Evolutionary conservation across 805 yeast genomes (phyloP).

Genomic region (Candida jianshihensis): DNA sequence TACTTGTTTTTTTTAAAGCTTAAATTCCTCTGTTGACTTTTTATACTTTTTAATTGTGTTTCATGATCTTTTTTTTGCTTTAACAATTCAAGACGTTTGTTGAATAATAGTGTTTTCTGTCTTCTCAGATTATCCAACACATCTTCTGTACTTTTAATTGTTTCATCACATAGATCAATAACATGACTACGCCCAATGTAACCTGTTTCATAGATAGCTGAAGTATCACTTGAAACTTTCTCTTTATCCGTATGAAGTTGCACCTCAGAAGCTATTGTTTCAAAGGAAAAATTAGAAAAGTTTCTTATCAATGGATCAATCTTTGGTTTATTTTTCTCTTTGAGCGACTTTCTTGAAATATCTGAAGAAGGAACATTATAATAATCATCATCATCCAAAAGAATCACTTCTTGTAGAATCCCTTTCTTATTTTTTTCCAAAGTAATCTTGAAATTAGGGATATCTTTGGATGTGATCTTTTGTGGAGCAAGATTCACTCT

Average conservation of each 20-base stretch:
- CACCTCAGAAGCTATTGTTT: constrained; percentile 19
- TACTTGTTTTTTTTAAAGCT: constrained; percentile 4
- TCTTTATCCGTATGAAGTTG: constrained; percentile 10
- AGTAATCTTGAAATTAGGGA: constrained; percentile 10
- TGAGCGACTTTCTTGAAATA: background rate
- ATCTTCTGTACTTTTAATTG: constrained; percentile 15
- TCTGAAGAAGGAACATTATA: no score
- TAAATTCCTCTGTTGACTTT: constrained; percentile 9
- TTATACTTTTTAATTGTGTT: constrained; percentile 7
- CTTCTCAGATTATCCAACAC: constrained; percentile 20
- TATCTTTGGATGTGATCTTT: no score
- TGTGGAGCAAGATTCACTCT: no score
- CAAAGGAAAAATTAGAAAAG: constrained; percentile 18
- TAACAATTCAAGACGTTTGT: constrained; percentile 8
- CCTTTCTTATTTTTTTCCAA: constrained; percentile 15
- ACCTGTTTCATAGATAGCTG: constrained; percentile 10
- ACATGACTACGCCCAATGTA: constrained; percentile 14
- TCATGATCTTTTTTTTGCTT: constrained; percentile 9
- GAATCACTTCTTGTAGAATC: constrained; percentile 15
- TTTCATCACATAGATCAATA: constrained; percentile 19
- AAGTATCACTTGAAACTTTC: background rate
- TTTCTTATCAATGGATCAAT: constrained; percentile 4
- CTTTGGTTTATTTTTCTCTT: background rate
- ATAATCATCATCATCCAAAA: constrained; percentile 19
- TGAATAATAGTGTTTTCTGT: constrained; percentile 16